Conservation (phyloP, 164 flowering plant genomes). For the Dillenia suffruticosa region DNA sequence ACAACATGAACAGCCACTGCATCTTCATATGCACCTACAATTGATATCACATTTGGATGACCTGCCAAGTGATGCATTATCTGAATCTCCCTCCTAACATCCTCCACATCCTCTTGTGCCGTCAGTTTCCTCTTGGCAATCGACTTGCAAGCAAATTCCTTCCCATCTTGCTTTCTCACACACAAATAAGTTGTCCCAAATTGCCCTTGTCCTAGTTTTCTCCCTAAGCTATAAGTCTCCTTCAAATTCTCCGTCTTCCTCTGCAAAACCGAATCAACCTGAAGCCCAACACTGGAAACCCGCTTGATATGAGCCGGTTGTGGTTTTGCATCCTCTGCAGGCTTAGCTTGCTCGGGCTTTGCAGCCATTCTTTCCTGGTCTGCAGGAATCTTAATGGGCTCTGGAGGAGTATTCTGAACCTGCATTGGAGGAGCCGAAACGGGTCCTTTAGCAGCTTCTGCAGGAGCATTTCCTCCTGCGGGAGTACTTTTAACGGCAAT, state of each 20-base stretch:
- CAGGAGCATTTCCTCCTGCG: neutral
- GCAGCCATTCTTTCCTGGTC: conserved; percentile 12
- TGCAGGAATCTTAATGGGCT: conserved; percentile 6
- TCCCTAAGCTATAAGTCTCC: conserved; percentile 49
- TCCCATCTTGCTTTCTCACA: conserved; percentile 40
- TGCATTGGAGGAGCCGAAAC: no score
- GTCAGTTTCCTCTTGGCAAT: conserved; percentile 66
- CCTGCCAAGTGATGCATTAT: conserved; percentile 82
- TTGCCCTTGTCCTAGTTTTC: conserved; percentile 75
- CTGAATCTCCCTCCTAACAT: conserved; percentile 76
- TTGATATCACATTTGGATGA: conserved; percentile 53
- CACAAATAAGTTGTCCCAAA: conserved; percentile 64
- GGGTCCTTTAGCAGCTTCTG: conserved; percentile 3
- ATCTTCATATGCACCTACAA: conserved; percentile 69
- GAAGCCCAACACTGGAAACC: conserved; percentile 40
- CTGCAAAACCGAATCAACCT: conserved; percentile 51
- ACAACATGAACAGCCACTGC: conserved; percentile 68
- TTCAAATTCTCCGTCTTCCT: conserved; percentile 57
- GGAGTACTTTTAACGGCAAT: neutral
- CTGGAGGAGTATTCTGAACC: conserved; percentile 4
- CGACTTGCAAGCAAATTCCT: conserved; percentile 62
- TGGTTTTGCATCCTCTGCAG: conserved; percentile 14
- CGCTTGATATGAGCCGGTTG: conserved; percentile 39
- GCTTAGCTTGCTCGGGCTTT: conserved; percentile 13
- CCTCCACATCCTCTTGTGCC: conserved; percentile 66